phyloP scores from a whole-genome alignment of 768 basidiomycete genomes.

The Rhodotorula toruloides region DNA sequence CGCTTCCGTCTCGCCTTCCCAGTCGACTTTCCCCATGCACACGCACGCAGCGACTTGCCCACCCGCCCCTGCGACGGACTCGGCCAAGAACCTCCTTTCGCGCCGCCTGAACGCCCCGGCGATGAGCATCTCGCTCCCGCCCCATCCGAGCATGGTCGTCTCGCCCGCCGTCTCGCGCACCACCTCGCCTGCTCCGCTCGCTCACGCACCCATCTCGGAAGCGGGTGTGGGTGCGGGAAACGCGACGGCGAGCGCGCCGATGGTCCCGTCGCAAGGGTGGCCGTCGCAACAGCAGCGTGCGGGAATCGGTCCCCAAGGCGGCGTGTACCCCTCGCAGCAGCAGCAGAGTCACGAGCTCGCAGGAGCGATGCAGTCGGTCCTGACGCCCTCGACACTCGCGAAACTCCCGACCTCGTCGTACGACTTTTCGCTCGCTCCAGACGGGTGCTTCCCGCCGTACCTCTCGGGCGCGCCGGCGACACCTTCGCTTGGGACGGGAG shows the following conservation, averaged over 20 bases:
- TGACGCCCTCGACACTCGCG: constrained; percentile 25
- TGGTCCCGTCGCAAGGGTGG: constrained; percentile 8
- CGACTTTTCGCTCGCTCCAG: constrained; percentile 9
- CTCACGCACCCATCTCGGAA: no score
- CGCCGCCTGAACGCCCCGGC: constrained; percentile 12
- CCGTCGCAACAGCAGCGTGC: no score
- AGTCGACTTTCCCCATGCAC: not conserved
- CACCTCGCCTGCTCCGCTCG: not conserved
- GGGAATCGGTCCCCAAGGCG: not conserved
- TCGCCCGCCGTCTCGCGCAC: constrained; percentile 5
- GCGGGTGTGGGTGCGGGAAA: no score
- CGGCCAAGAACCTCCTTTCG: constrained; percentile 6
- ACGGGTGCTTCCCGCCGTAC: constrained; percentile 5
- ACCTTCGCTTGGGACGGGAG: not conserved
- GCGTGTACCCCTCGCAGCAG: not conserved
- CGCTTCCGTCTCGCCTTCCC: not conserved
- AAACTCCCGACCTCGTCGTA: constrained; percentile 14
- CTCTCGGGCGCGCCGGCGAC: constrained; percentile 5
- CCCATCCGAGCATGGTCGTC: not conserved
- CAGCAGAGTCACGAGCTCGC: constrained; percentile 6
- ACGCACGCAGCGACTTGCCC: not conserved
- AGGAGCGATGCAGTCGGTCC: constrained; percentile 15
- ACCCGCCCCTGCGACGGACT: not conserved
- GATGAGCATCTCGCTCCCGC: constrained; percentile 17
- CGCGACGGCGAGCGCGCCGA: constrained; percentile 11